These are phyloP conservation scores for Botrytis aclada DNA, from an alignment of 2,329 filamentous ascomycete genomes.

Conservation along the genomic window DNA sequence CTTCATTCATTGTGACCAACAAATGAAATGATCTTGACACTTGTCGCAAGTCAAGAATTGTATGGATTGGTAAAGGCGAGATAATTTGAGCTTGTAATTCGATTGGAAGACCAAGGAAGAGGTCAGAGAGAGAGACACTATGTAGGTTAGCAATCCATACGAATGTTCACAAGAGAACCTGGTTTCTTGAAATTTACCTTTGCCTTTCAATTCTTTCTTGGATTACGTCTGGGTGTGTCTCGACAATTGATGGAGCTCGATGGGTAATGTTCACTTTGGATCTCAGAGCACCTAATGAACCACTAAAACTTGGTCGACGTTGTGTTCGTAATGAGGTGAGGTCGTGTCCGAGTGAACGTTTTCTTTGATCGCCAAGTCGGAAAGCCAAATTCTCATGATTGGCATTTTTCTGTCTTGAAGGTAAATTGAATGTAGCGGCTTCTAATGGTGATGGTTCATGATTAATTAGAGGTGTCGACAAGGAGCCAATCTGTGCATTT, in stretches of 20 bases:
- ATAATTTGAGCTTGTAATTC: constrained; percentile 64
- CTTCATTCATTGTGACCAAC: constrained; percentile 58
- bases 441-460: constrained; percentile 22
- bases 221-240: constrained; percentile 32
- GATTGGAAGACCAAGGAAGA: constrained; percentile 57
- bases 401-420: constrained; percentile 30
- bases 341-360: constrained; percentile 37
- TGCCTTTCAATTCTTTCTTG: constrained; percentile 28
- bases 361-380: constrained; percentile 36
- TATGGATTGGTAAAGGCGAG: constrained; percentile 56
- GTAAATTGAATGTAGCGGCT: constrained; percentile 34
- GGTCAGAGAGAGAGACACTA: constrained; percentile 49
- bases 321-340: constrained; percentile 34
- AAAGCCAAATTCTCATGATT: constrained; percentile 27
- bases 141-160: background rate
- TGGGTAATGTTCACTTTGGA: constrained; percentile 35
- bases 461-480: constrained; percentile 14
- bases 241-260: constrained; percentile 32
- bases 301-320: constrained; percentile 36
- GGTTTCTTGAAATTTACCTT: constrained; percentile 24
- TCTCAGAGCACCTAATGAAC: constrained; percentile 36
- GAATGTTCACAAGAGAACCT: background rate
- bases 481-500: constrained; percentile 22
- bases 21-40: constrained; percentile 58
- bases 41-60: constrained; percentile 57